Evolutionary conservation across 305 asterid species (phyloP).

Genomic region (Fraxinus dipetala): DNA sequence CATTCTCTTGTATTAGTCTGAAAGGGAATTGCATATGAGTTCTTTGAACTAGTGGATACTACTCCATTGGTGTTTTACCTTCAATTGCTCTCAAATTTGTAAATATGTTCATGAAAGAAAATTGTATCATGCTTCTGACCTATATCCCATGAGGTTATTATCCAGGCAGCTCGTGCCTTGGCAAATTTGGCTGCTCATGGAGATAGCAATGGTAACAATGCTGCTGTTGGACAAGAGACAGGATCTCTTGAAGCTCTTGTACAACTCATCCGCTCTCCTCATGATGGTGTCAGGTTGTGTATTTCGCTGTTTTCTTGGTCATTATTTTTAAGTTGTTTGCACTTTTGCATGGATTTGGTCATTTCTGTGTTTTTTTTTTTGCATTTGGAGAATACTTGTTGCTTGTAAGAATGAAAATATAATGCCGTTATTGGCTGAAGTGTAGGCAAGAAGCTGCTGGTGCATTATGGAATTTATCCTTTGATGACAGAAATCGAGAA

Average conservation of each 20-base stretch:
- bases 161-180: constrained; percentile 57
- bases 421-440: background rate
- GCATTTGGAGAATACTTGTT: background rate
- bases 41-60: constrained; percentile 12
- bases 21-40: background rate
- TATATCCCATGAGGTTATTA: constrained; percentile 1
- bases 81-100: constrained; percentile 12
- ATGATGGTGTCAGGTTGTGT: constrained; percentile 52
- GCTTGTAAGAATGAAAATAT: background rate
- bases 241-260: constrained; percentile 62
- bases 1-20: constrained; percentile 4
- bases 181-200: constrained; percentile 65
- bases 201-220: constrained; percentile 52
- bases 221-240: constrained; percentile 55
- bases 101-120: background rate
- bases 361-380: background rate
- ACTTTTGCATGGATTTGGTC: background rate
- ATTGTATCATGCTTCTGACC: constrained; percentile 8
- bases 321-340: background rate
- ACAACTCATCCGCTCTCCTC: constrained; percentile 45
- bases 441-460: constrained; percentile 64
- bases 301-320: background rate
- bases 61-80: constrained; percentile 4
- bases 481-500: constrained; percentile 59
- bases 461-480: constrained; percentile 57